Evolutionary conservation across 306 rosid species (phyloP).

Genomic region (Herpetospermum pedunculosum): DNA sequence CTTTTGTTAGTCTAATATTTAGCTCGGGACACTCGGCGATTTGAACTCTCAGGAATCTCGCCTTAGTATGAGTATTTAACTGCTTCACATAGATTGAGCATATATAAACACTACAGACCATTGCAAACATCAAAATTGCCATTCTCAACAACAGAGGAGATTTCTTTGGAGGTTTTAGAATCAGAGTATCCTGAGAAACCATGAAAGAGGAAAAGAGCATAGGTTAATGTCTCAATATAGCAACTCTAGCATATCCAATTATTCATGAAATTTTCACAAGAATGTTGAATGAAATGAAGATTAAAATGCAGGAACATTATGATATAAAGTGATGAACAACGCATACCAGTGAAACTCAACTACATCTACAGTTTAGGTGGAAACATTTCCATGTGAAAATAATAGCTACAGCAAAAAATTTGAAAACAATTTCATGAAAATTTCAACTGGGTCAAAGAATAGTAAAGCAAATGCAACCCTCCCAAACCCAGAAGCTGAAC

Average conservation of each 20-base stretch:
- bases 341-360: not conserved
- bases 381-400: not conserved
- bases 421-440: not conserved
- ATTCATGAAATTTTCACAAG: not conserved
- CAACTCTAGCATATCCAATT: not conserved
- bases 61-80: constrained; percentile 38
- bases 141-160: constrained; percentile 53
- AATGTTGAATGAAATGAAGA: not conserved
- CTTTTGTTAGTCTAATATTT: constrained; percentile 15
- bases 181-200: constrained; percentile 52
- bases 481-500: not conserved
- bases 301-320: not conserved
- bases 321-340: not conserved
- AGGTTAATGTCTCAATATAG: not conserved
- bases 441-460: not conserved
- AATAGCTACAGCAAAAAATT: not conserved
- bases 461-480: not conserved
- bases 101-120: constrained; percentile 51
- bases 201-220: not conserved
- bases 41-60: constrained; percentile 29
- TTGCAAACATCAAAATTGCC: constrained; percentile 51
- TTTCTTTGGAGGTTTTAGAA: constrained; percentile 62
- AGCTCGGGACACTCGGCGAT: constrained; percentile 30
- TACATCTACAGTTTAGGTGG: not conserved
- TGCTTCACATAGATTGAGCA: constrained; percentile 70